A percentile compares a stretch with the other conserved stretches of the same genome.
Evolutionary conservation across 2,329 filamentous ascomycete species (phyloP).

Genomic region (Penicillium sp.): DNA sequence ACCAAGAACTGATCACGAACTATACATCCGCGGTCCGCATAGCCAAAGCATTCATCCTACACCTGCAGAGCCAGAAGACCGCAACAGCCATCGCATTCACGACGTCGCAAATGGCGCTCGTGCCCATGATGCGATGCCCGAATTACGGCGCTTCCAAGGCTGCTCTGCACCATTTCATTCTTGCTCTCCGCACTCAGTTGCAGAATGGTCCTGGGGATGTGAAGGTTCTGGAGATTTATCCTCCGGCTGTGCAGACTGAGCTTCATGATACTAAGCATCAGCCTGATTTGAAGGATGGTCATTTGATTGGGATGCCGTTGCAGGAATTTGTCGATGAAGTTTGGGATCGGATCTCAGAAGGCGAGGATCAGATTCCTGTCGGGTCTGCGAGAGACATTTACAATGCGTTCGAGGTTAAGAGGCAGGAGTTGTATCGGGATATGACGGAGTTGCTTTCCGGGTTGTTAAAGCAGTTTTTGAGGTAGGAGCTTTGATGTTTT

Average conservation of each 20-base stretch:
- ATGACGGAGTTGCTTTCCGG: not conserved
- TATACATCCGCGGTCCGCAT: not conserved
- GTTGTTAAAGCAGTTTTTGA: not conserved
- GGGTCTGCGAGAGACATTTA: not conserved
- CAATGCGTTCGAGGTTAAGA: not conserved
- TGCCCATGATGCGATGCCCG: not conserved
- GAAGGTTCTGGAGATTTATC: not conserved
- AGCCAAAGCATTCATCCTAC: not conserved
- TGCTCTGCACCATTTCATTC: not conserved
- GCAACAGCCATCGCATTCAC: not conserved
- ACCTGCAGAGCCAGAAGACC: not conserved
- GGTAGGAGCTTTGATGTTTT: not conserved
- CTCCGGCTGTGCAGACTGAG: not conserved
- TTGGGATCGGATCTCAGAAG: not conserved
- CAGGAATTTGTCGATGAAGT: not conserved
- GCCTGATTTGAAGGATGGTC: not conserved
- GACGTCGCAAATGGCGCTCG: not conserved
- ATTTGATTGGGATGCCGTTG: not conserved
- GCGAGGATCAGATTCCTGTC: not conserved
- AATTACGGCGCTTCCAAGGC: not conserved
- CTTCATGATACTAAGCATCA: not conserved
- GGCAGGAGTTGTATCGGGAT: not conserved
- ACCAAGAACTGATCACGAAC: not conserved
- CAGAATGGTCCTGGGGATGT: not conserved
- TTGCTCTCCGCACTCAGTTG: not conserved